Conservation (phyloP, 2,329 filamentous ascomycete genomes). For the Pestalotiopsis sp. region DNA sequence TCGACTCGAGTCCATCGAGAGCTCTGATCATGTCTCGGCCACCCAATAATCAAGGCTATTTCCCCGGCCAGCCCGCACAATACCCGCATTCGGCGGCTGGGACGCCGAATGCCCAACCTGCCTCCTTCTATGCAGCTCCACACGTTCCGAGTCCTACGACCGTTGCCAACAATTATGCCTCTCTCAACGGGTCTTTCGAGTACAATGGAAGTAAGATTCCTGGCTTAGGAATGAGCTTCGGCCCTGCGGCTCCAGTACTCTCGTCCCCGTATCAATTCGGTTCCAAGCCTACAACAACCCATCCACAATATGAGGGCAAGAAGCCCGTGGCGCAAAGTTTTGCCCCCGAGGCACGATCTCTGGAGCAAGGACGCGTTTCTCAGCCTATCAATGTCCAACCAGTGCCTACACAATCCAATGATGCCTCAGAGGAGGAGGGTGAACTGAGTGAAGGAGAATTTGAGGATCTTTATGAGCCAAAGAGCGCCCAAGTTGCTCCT, state of each 20-base stretch:
- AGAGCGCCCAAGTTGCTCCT: slow-evolving; percentile 16
- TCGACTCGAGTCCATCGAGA: neutral
- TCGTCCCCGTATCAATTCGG: slow-evolving; percentile 17
- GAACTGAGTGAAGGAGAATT: slow-evolving; percentile 74
- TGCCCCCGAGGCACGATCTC: neutral
- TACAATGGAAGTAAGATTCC: slow-evolving; percentile 41
- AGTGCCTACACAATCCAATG: neutral
- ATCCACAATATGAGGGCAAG: too few relatives aligned
- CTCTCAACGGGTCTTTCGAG: slow-evolving; percentile 37
- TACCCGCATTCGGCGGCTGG: slow-evolving; percentile 22
- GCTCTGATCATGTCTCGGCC: slow-evolving; percentile 40
- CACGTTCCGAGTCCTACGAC: slow-evolving; percentile 16
- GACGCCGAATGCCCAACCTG: slow-evolving; percentile 20
- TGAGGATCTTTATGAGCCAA: slow-evolving; percentile 57
- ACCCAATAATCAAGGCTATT: slow-evolving; percentile 38
- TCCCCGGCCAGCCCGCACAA: slow-evolving; percentile 27
- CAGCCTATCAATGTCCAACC: neutral
- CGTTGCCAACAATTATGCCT: slow-evolving; percentile 26
- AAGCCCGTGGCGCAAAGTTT: too few relatives aligned
- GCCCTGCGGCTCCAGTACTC: slow-evolving; percentile 13
- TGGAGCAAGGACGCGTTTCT: neutral
- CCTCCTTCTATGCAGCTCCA: slow-evolving; percentile 18
- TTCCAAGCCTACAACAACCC: slow-evolving; percentile 4
- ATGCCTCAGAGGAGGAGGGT: slow-evolving; percentile 62
- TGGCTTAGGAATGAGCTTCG: slow-evolving; percentile 37